Conservation (phyloP, 768 basidiomycete genomes). For the Cubamyces lactineus region DNA sequence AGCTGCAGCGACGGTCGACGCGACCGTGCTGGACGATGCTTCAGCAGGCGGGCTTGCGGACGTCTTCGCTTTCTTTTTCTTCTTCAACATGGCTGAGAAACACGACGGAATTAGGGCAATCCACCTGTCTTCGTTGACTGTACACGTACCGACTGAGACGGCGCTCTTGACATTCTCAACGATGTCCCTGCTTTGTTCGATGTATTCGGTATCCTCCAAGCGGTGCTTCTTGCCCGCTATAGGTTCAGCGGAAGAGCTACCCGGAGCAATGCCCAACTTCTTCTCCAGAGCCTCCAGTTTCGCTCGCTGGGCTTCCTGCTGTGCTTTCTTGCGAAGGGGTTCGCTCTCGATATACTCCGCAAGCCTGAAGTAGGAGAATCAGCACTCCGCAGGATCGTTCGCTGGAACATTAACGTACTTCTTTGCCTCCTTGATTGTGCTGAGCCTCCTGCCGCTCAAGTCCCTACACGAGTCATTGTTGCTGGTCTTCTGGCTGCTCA, state of each 20-base stretch:
- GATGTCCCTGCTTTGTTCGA: slow-evolving; percentile 90
- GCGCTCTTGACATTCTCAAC: slow-evolving; percentile 92
- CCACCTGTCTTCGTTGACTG: slow-evolving; percentile 24
- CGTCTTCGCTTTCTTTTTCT: slow-evolving; percentile 70
- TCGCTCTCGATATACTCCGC: slow-evolving; percentile 87
- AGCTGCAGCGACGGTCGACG: slow-evolving; percentile 15
- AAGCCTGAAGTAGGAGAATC: slow-evolving; percentile 54
- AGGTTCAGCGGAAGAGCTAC: slow-evolving; percentile 44
- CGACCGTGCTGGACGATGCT: slow-evolving; percentile 15
- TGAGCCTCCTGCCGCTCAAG: slow-evolving; percentile 84
- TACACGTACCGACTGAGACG: slow-evolving; percentile 72
- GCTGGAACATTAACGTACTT: slow-evolving; percentile 68
- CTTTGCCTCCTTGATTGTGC: slow-evolving; percentile 96
- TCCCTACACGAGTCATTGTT: slow-evolving; percentile 96
- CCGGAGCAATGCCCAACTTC: slow-evolving; percentile 68
- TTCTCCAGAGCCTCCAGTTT: slow-evolving; percentile 87
- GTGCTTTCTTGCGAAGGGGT: slow-evolving; percentile 77
- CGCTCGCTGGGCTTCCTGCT: slow-evolving; percentile 73
- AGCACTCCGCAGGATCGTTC: background rate
- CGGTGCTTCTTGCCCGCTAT: slow-evolving; percentile 80
- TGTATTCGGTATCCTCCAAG: slow-evolving; percentile 89
- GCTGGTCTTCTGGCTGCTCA: slow-evolving; percentile 94
- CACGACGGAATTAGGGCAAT: slow-evolving; percentile 21
- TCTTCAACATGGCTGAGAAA: slow-evolving; percentile 64
- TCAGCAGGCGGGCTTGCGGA: slow-evolving; percentile 26